A percentile compares a stretch with the other conserved stretches of the same genome.
Evolutionary conservation across 192 early-diverging fungal genomes (phyloP).

Genomic region (Phycomyces blakesleeanus): DNA sequence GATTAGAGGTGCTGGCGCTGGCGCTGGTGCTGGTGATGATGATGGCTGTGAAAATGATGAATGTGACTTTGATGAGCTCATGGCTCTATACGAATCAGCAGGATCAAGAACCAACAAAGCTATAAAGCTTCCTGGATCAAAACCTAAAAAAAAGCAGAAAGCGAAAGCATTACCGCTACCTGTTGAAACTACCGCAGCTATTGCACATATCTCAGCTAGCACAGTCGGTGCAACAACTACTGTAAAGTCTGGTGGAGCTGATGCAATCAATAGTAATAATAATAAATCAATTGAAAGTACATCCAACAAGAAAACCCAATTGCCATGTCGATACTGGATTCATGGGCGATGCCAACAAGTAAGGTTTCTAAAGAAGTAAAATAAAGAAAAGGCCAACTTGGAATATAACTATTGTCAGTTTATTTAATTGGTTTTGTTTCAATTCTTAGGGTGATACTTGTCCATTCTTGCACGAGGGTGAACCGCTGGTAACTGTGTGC

Average conservation of each 20-base stretch:
- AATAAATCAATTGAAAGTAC: no score
- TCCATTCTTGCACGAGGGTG: slow-evolving; percentile 10
- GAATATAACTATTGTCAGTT: no score
- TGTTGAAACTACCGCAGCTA: no score
- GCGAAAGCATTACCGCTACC: neutral
- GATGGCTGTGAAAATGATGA: no score
- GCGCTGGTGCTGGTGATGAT: no score
- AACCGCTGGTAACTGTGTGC: slow-evolving; percentile 8
- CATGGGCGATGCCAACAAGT: slow-evolving; percentile 4
- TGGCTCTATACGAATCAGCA: neutral
- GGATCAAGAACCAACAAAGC: neutral
- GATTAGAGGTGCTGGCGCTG: no score
- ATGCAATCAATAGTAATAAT: no score
- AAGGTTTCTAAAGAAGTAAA: neutral
- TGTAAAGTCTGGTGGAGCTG: no score
- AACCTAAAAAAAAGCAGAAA: neutral
- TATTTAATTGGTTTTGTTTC: no score
- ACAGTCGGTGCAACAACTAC: no score
- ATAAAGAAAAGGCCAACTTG: neutral
- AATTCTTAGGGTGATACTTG: slow-evolving; percentile 25
- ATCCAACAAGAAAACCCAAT: neutral
- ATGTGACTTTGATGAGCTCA: neutral
- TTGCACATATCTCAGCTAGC: no score
- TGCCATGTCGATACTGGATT: neutral
- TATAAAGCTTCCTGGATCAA: neutral